These are phyloP conservation scores for Eimeria tenella DNA, from an alignment of 169 alveolate genomes.

Conservation along the genomic window DNA sequence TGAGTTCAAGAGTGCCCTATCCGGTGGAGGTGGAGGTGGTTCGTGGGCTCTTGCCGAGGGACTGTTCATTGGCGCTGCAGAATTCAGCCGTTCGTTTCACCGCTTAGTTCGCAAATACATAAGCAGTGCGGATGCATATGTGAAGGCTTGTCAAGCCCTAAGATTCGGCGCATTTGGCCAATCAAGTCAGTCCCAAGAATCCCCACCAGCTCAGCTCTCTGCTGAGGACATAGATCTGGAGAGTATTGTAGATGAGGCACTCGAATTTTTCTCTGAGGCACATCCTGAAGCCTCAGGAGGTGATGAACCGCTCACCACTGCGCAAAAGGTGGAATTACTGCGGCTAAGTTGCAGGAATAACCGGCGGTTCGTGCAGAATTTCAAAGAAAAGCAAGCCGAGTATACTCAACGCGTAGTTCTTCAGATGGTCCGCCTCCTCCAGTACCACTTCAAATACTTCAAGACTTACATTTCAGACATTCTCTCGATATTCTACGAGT, in stretches of 20 bases:
- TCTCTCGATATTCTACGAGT: constrained; percentile 70
- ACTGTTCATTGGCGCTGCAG: constrained; percentile 63
- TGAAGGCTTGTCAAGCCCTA: neutral
- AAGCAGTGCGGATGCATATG: neutral
- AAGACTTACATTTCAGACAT: constrained; percentile 40
- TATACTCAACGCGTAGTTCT: constrained; percentile 2
- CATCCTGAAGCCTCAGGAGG: constrained; percentile 44
- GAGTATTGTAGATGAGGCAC: neutral
- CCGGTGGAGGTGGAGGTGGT: constrained; percentile 47
- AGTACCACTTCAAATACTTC: constrained; percentile 51
- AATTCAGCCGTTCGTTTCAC: constrained; percentile 53
- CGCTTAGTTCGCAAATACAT: neutral
- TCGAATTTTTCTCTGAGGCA: neutral
- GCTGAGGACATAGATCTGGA: neutral
- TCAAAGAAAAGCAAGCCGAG: neutral
- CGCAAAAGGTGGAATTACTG: neutral
- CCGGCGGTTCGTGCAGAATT: neutral
- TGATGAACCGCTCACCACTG: constrained; percentile 16
- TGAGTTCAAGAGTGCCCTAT: constrained; percentile 38
- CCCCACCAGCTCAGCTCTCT: neutral
- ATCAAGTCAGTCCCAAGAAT: neutral
- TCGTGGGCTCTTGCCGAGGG: constrained; percentile 76
- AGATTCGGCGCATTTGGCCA: neutral
- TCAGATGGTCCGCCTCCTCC: constrained; percentile 55
- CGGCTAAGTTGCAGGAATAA: constrained; percentile 25